Conservation (phyloP, 164 flowering plant genomes). For the Stephania yunnanensis region DNA sequence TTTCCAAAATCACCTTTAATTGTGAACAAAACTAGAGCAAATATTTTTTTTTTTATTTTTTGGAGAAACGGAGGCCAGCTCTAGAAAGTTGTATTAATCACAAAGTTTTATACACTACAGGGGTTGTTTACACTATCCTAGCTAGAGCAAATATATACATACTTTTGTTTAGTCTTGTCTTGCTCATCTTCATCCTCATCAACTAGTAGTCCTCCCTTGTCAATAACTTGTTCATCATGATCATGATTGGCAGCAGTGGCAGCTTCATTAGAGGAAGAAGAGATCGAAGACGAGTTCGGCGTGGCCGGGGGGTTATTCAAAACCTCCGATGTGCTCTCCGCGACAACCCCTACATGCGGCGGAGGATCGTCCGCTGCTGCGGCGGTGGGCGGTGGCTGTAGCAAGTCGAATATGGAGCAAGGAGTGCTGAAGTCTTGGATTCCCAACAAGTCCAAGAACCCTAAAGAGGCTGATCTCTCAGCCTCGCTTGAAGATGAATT, state of each 20-base stretch:
- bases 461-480: slow-evolving; percentile 14
- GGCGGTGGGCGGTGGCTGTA: slow-evolving; percentile 9
- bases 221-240: slow-evolving; percentile 23
- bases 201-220: neutral
- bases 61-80: too few relatives aligned
- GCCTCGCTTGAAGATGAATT: slow-evolving; percentile 25
- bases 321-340: slow-evolving; percentile 48
- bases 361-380: neutral
- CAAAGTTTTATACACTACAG: too few relatives aligned
- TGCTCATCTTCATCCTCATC: slow-evolving; percentile 28
- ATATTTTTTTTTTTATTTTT: too few relatives aligned
- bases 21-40: too few relatives aligned
- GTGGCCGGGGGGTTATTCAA: slow-evolving; percentile 50
- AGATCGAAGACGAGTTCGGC: slow-evolving; percentile 66
- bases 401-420: slow-evolving; percentile 37
- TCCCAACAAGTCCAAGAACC: slow-evolving; percentile 54
- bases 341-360: slow-evolving; percentile 10
- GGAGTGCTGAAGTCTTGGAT: slow-evolving; percentile 30
- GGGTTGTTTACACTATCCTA: too few relatives aligned
- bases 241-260: neutral
- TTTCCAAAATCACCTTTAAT: neutral
- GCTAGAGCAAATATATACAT: slow-evolving; percentile 16
- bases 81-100: too few relatives aligned
- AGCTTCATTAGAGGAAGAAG: slow-evolving; percentile 66
- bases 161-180: slow-evolving; percentile 47